Evolutionary conservation across 2,329 filamentous ascomycete genomes (phyloP), one percentile per base, ranked within the genome.

Genomic region (Pestalotiopsis sp.): DNA sequence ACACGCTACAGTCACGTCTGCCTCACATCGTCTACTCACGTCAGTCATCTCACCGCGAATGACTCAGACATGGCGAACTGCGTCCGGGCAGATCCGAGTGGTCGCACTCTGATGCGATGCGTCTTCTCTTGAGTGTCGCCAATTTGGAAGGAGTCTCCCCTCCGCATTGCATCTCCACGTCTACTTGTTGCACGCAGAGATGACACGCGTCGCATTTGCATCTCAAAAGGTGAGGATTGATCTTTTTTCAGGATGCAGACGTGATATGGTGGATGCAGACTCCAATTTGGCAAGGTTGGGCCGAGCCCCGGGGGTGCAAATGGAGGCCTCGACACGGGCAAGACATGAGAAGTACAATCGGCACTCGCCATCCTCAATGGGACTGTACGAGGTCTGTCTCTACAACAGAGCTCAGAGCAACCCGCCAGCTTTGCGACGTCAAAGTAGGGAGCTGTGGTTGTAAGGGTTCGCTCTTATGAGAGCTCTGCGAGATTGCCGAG

Each of bases 271-370:
- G 70, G 70, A 70, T 69, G 70, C 67, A 70, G 70, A 71, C 65
- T 66, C 59, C 68, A 23, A 58, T 69, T 67, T 71, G 69, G 59
- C 66, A 70, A 68, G 71, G 68, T 65, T 52, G 61, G 66, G 62
- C n/a, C 27, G 66, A 59, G 58, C 70, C 64, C 25, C 45, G 45
- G 45, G 45, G 45, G 7, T 52, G 45, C 17, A 6, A 7, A 52
- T 25, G 64, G 31, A 61, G 64, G 39, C 38, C 69, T 72, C 68
- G 68, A 70, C 67, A 52, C 41, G 69, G 66, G 71, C 70, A 59
- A 73, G 70, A 72, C 69, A 69, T 68, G 69, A 27, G 45, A 70
- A 67, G 71, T 71, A 72, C 70, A 70, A 72, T 70, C 70, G 69
- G 68, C 73, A 66, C 70, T 71, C 59, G 67, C 67, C 69, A 64